phyloP scores from a whole-genome alignment of 139 green algal genomes.

The Chlorella sp. region DNA sequence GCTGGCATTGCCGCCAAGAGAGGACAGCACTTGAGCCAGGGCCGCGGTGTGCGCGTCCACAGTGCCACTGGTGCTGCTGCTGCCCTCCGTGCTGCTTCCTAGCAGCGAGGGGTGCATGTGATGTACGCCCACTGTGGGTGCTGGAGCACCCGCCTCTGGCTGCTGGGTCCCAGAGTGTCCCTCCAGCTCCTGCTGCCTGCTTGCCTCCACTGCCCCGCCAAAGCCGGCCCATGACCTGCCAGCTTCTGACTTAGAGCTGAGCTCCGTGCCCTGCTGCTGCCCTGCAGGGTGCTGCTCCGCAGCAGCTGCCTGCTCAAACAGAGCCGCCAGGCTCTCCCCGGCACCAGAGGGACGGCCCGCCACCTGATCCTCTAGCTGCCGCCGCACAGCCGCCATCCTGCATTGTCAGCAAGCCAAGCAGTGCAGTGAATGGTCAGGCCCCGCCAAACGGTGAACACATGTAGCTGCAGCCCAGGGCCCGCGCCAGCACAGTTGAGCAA shows the following conservation, averaged over 20 bases:
- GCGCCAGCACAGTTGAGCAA: not conserved
- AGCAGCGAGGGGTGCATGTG: too few species aligned
- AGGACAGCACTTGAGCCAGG: not conserved
- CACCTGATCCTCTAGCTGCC: not conserved
- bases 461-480: not conserved
- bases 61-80: not conserved
- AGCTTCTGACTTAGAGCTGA: not conserved
- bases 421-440: not conserved
- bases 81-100: not conserved
- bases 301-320: not conserved
- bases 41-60: not conserved
- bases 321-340: not conserved
- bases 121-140: too few species aligned
- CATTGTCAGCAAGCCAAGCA: not conserved
- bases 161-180: too few species aligned
- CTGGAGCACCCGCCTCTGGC: too few species aligned
- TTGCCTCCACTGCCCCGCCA: not conserved
- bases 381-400: conserved; percentile 4
- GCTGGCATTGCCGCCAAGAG: not conserved
- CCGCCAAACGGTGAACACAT: not conserved
- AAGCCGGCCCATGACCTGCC: too few species aligned
- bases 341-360: not conserved
- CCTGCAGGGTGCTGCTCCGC: not conserved
- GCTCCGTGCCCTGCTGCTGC: not conserved
- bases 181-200: not conserved